Evolutionary conservation across 23 red algal species (phyloP).

Genomic region (Agarophyton chilense): DNA sequence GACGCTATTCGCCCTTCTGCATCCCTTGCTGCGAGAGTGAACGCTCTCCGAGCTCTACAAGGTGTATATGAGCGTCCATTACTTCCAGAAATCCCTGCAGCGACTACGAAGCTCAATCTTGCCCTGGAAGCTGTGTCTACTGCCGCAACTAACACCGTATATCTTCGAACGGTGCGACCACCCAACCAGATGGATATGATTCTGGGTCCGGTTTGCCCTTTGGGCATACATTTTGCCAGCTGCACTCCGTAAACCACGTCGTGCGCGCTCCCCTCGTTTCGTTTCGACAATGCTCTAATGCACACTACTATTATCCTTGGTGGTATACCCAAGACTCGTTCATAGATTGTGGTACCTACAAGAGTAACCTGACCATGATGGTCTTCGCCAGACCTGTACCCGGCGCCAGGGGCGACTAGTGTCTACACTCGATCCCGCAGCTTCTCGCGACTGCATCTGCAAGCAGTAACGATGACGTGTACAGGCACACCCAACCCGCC

Average conservation of each 20-base stretch:
- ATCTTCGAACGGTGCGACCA: constrained; percentile 4
- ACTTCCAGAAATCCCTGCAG: constrained; percentile 49
- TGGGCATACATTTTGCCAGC: constrained; percentile 29
- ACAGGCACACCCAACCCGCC: constrained; percentile 44
- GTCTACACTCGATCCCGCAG: constrained; percentile 31
- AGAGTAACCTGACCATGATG: constrained; percentile 72
- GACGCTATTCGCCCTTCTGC: background rate
- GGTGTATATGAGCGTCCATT: constrained; percentile 70
- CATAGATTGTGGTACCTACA: constrained; percentile 40
- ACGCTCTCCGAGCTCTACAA: constrained; percentile 22
- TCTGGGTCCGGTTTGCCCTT: background rate
- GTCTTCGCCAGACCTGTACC: constrained; percentile 29
- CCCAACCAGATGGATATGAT: constrained; percentile 51
- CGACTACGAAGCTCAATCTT: constrained; percentile 49
- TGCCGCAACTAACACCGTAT: constrained; percentile 52
- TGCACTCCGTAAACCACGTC: constrained; percentile 68
- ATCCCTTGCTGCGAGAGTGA: constrained; percentile 56
- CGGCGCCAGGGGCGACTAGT: background rate
- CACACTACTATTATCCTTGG: constrained; percentile 23
- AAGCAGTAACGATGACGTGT: constrained; percentile 73
- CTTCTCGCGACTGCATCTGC: constrained; percentile 39
- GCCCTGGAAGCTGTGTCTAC: constrained; percentile 19
- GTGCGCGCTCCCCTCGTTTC: constrained; percentile 21
- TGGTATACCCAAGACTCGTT: constrained; percentile 32
- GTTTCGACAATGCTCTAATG: constrained; percentile 54